Base-by-base conservation (phyloP, 176 grass and related monocot genomes). In the Aegilops sharonensis region DNA sequence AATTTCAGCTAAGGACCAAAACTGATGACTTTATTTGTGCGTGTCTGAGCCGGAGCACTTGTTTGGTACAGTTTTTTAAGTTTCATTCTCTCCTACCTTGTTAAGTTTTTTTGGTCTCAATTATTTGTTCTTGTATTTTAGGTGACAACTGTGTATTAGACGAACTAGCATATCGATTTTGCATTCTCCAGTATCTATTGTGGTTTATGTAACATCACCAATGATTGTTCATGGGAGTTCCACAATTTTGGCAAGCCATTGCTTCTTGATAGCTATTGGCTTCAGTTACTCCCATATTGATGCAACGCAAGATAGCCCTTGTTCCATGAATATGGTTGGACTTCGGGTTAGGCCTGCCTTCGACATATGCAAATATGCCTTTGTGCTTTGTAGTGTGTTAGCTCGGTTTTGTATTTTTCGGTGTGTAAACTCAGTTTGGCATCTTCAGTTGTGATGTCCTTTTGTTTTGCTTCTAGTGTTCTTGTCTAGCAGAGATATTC, bases 21-120 rank as follows among this genome's bases (percentile, higher is more conserved):
- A 34, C 21, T 91, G 92, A 91, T 94, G 92, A 94, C 80, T 61
- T 84, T 63, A 86, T 91, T 91, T 91, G 84, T 91, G 89, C 87
- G 89, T 94, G 87, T 91, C 89, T 91, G 88, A 95, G 88, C 91
- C 75, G 2, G 70, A 15, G 21, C 50, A 64, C n/a, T 21, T 57
- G 30, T 15, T 45, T 11, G 13, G 27, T 64, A 48, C 2, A 12
- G 50, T 9, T 78, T 37, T 68, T 48, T 61, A 14, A 14, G 18
- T 27, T 59, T 27, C 8, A 48, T 59, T 50, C 21, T 23, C 3
- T 54, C 15, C 50, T 54, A 1, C 0, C 15, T 6, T 54, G 0
- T 54, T 18, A 54, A 1, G 15, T 18, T 18, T 2, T 54, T 54
- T 54, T 54, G 1, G 15, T 18, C 15, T 54, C 15, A 18, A 1